Base-by-base conservation (phyloP, 1,284 basidiomycete species). In the Trichosporon sp. region DNA sequence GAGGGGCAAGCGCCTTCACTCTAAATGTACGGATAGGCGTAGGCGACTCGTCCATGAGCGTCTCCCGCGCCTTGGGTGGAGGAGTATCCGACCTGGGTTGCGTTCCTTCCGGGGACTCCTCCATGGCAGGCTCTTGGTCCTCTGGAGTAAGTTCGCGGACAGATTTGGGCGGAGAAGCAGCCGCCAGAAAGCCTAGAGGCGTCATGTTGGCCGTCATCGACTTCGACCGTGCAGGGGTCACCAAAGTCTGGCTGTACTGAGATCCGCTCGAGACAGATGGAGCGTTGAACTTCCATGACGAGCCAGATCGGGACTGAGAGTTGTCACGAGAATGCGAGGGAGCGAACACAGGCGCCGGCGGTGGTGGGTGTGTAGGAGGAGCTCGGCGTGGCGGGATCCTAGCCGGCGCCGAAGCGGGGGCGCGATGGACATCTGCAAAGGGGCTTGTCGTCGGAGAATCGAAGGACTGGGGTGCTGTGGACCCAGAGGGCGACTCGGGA, bases 11-110 rank as follows among this genome's bases (percentile, higher is more conserved):
- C 5, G 65, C 66, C 10, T 62, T 46, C 4, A 68, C 66, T 2
- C 60, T 40, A 10, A 40, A 59, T 36, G 63, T 64, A 5, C 66
- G 40, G 8, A 63, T 34, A 1, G 66, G 66, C 19, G 66, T 68
- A 4, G 66, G 66, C 19, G 66, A 68, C 58, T 63, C 66, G 54
- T 68, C 66, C 66, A 68, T 68, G 31, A 68, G 56, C 9, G 65
- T 67, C 4, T 60, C 56, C 21, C 54, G 31, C 16, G 10, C 27
- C n/a, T 19, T n/a, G 0, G 63, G 56, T 3, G 56, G 60, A 4
- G 63, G 56, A 2, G 63, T 57, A 1, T 32, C 44, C 4, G 49
- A n/a, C 29, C 49, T n/a, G 7, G 49, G 49, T 27, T 54, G 49
- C 5, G 49, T 54, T 8, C 49, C 49, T 13, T 54, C 49, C 13